Base-by-base conservation (phyloP, 208 protist species). In the Trypanosoma grayi region DNA sequence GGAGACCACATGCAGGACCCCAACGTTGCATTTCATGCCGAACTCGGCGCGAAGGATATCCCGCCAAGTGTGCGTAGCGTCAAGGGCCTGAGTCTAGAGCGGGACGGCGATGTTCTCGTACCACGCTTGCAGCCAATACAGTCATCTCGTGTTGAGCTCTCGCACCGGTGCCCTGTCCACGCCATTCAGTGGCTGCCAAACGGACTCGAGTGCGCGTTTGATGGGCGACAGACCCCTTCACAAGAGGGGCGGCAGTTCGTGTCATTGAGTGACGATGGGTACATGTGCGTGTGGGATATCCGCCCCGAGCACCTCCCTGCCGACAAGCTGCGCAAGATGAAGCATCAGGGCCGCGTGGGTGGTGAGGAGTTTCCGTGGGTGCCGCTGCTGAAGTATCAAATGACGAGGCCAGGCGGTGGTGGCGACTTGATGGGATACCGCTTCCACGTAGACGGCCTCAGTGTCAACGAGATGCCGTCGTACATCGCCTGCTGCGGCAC, bases 311-410 rank as follows among this genome's bases (percentile, higher is more conserved):
- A 95, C 64, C 73, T 95, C 36, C 82, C 84, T 36, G 69, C 79
- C 34, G 86, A 96, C 60, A 96, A 94, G 62, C 74, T 92, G 43
- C 87, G 91, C 48, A 96, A 96, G 75, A 83, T 94, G 52, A 89
- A 89, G 71, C 85, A 93, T 52, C 84, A 93, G 61, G 78, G 68
- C 60, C 83, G 82, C 51, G 59, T 66, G 11, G 76, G 66, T 16
- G 77, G 77, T 4, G 61, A 83, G 53, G 83, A 92, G 18, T 77
- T 87, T 50, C 70, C 77, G 47, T 96, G 91, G 88, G 82, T 94
- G 44, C 91, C 91, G 48, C 63, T 96, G 53, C 66, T 88, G 37
- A 62, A 67, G n/a, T 93, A 89, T 61, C 71, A 81, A 55, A 71
- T 94, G 39, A 66, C 73, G 2, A 77, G 72, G 36, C 81, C 82